Evolutionary conservation across 306 rosid species (phyloP), one percentile per base, ranked within the genome.

Genomic region (Ormosia semicastrata): DNA sequence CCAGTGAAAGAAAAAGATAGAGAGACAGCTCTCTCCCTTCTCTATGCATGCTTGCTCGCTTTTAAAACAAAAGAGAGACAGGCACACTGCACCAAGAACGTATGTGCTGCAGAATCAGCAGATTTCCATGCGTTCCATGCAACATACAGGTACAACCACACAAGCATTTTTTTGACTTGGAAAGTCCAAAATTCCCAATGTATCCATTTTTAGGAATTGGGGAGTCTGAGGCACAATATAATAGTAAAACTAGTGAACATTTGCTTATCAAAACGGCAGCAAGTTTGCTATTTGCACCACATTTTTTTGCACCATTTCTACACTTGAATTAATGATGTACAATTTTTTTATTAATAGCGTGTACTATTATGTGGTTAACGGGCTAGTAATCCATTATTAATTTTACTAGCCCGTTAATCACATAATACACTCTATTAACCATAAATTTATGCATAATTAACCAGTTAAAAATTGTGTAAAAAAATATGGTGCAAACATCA

Each of bases 71-170:
- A 63, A 63, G 3, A 85, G 71, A 54, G 64, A 14, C 58, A 50
- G 29, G 41, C 37, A 47, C 74, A 76, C 82, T 37, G 40, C 59
- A 60, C 82, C 34, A 71, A 59, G 2, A 60, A 17, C 9, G 3
- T 47, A 76, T 49, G 4, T 33, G 62, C 66, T 36, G 74, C 74
- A 65, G 14, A 47, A 15, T 40, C 60, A 75, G 47, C 46, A 59
- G 3, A 36, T 36, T 54, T 49, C 4, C 43, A 40, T 11, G 7
- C 0, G 24, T 41, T 64, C 44, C 79, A 60, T 79, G 81, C 67
- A 62, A 69, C 66, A 81, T 65, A 64, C 63, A 60, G 15, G 68
- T 47, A 63, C 64, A 81, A 46, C 34, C 56, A 85, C 54, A 81
- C n/a, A 59, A 62, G 53, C 66, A 41, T 18, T 58, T 53, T 18